Evolutionary conservation across 2,329 filamentous ascomycete species (phyloP), one percentile per base, ranked within the genome.

Genomic region (Tolypocladium cylindrosporum): DNA sequence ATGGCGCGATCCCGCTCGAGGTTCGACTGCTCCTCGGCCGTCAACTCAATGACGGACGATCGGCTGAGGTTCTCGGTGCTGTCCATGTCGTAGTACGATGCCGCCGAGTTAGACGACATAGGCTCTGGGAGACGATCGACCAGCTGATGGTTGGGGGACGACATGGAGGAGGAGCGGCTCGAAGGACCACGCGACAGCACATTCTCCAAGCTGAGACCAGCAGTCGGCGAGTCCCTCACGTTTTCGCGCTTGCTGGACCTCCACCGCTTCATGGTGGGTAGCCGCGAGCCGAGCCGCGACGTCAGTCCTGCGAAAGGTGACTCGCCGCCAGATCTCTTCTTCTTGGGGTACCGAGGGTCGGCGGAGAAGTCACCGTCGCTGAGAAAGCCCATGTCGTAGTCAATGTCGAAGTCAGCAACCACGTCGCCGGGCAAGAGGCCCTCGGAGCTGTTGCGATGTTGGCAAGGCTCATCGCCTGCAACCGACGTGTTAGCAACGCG

Each of bases 121-220:
- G 78, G 75, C 56, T 87, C 84, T 55, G 75, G 74, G 58, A 66
- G 67, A 61, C 69, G 73, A 55, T 82, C 79, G 1, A 69, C 66
- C 10, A 69, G 66, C 50, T 72, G 77, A 53, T 79, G 78, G 60
- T 77, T 75, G 1, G 84, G 82, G 40, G 81, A 80, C 13, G 89
- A 90, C 56, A 89, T 77, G n/a, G 88, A 92, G 1, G 90, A 91
- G 1, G 90, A 89, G 56, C 89, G 83, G 65, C 90, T 89, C 3
- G 90, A 93, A 3, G 86, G 80, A 9, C 85, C 81, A 54, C 82
- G 78, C 2, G 86, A 88, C 21, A 77, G 86, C 84, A 86, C 85
- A 58, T 87, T 89, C 67, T 96, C 91, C 55, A 96, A 82, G 19
- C 84, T 90, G 31, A 93, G 80, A 66, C 97, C 93, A 48, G 94